A percentile compares a stretch with the other conserved stretches of the same genome.
Evolutionary conservation across 495 filamentous ascomycete genomes (phyloP).

Genomic region (Peziza echinospora): DNA sequence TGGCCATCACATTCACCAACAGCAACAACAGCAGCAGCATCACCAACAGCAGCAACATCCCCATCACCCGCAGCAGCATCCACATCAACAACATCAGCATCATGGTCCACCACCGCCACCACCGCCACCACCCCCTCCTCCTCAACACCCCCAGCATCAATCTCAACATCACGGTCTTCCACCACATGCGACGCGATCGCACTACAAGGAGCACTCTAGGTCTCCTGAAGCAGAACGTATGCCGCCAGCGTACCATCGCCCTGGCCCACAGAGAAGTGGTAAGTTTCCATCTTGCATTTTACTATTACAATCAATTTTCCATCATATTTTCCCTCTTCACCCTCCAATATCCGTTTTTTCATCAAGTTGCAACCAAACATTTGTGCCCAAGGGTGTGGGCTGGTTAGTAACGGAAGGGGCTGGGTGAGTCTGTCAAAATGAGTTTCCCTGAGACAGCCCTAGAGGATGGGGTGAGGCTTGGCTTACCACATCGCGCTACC

Average conservation of each 20-base stretch:
- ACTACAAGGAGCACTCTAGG: constrained; percentile 1
- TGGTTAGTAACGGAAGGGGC: no score
- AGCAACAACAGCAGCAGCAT: neutral
- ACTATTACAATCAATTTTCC: neutral
- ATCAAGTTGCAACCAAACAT: no score
- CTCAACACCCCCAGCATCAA: neutral
- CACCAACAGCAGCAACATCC: neutral
- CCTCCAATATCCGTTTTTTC: no score
- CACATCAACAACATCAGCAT: neutral
- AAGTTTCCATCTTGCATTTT: neutral
- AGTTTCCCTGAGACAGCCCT: no score
- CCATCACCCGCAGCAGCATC: constrained; percentile 1
- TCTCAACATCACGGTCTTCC: constrained; percentile 1
- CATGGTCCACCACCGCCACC: constrained; percentile 12
- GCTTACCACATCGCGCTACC: no score
- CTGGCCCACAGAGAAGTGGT: neutral
- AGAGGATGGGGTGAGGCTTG: no score
- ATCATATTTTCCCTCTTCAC: neutral
- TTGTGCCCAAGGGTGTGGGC: no score
- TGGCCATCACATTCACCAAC: neutral
- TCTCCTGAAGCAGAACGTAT: neutral
- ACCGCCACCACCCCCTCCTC: constrained; percentile 2
- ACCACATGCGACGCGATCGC: constrained; percentile 5
- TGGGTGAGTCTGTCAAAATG: no score
- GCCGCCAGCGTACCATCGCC: neutral